Evolutionary conservation across 208 protist genomes (phyloP).

Genomic region (Leishmania tarentolae): DNA sequence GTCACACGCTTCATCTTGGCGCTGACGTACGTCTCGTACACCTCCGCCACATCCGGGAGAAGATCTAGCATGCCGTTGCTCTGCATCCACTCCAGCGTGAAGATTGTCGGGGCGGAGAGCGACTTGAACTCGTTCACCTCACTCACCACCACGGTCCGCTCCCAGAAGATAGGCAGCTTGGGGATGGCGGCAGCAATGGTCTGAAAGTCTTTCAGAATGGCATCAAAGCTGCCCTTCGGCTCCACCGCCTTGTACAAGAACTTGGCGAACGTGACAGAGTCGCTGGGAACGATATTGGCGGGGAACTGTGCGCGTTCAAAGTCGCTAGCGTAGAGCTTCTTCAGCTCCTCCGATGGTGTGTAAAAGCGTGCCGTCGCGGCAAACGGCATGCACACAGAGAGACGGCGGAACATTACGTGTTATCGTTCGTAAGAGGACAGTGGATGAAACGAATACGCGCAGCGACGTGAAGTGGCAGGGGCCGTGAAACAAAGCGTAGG

Average conservation of each 20-base stretch:
- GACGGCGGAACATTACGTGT: slow-evolving; percentile 75
- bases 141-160: slow-evolving; percentile 72
- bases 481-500: background rate
- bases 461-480: background rate
- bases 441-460: background rate
- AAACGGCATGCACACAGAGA: slow-evolving; percentile 45
- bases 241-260: slow-evolving; percentile 91
- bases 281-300: slow-evolving; percentile 83
- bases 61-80: slow-evolving; percentile 89
- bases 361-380: slow-evolving; percentile 71
- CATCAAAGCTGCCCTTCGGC: slow-evolving; percentile 63
- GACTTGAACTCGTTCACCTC: slow-evolving; percentile 83
- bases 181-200: slow-evolving; percentile 61
- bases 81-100: slow-evolving; percentile 93
- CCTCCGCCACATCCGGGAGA: slow-evolving; percentile 76
- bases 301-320: slow-evolving; percentile 85
- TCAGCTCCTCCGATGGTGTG: slow-evolving; percentile 83
- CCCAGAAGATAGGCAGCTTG: slow-evolving; percentile 89
- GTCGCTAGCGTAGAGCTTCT: slow-evolving; percentile 89
- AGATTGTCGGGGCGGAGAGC: slow-evolving; percentile 74
- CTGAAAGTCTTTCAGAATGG: slow-evolving; percentile 81
- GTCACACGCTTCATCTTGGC: slow-evolving; percentile 82
- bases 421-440: background rate
- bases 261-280: slow-evolving; percentile 89
- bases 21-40: slow-evolving; percentile 91